Conservation (phyloP, 2,329 filamentous ascomycete genomes). For the Colletotrichum euphorbiae region DNA sequence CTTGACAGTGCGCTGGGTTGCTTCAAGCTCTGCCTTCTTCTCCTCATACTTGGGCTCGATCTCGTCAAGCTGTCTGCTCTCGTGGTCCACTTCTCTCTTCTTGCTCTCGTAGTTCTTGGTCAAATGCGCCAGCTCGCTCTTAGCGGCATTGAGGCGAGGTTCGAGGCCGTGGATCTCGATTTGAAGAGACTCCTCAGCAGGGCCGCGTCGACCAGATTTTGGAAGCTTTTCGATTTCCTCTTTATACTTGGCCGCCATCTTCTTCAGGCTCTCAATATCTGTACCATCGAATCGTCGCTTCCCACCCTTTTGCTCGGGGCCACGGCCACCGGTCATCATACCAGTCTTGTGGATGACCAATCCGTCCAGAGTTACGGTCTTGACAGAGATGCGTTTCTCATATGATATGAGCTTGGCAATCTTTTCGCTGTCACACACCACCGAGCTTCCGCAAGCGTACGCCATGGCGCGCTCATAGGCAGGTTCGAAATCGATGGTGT, state of each 20-base stretch:
- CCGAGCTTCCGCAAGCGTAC: conserved; percentile 93
- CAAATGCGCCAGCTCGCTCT: conserved; percentile 81
- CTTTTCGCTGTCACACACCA: conserved; percentile 89
- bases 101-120: conserved; percentile 88
- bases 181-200: conserved; percentile 83
- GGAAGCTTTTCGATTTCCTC: conserved; percentile 85
- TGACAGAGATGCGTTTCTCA: conserved; percentile 84
- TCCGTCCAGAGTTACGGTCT: conserved; percentile 95
- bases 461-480: conserved; percentile 91
- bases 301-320: conserved; percentile 77
- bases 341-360: conserved; percentile 97
- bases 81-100: conserved; percentile 81
- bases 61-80: conserved; percentile 78
- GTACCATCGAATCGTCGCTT: conserved; percentile 90
- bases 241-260: conserved; percentile 78
- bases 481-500: conserved; percentile 94
- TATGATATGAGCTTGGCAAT: conserved; percentile 93
- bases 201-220: conserved; percentile 78
- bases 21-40: conserved; percentile 76
- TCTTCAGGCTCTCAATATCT: conserved; percentile 86
- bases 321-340: conserved; percentile 94
- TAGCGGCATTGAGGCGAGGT: conserved; percentile 76
- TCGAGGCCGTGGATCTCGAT: conserved; percentile 84
- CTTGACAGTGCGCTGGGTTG: conserved; percentile 60
- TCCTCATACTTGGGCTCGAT: conserved; percentile 82